Conservation (phyloP, 176 grass and related monocot genomes). For the Lolium perenne region DNA sequence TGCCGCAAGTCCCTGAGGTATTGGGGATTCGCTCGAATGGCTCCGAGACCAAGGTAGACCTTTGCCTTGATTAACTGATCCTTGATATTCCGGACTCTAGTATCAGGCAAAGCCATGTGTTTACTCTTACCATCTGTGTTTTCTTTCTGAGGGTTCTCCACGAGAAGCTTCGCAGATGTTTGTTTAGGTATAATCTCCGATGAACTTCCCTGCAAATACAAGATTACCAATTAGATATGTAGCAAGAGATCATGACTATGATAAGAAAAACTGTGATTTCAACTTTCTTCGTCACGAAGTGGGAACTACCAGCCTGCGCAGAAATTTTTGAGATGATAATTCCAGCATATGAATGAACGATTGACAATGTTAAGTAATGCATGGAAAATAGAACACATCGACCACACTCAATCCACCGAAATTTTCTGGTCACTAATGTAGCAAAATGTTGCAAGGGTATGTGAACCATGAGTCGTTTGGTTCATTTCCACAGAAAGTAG, state of each 20-base stretch:
- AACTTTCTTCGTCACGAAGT: not conserved
- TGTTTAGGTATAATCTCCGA: constrained; percentile 36
- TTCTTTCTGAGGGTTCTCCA: constrained; percentile 20
- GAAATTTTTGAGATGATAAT: not conserved
- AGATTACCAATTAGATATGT: constrained; percentile 10
- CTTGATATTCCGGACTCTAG: constrained; percentile 69
- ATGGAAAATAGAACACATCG: not conserved
- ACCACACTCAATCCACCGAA: not conserved
- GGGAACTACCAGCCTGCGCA: not conserved
- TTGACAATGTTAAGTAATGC: constrained; percentile 10
- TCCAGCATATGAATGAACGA: constrained; percentile 25
- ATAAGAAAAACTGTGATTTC: not conserved
- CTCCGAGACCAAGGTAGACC: constrained; percentile 81
- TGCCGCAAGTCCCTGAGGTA: constrained; percentile 74
- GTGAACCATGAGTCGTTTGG: not conserved
- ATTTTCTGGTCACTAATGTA: not conserved
- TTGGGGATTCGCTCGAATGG: constrained; percentile 65
- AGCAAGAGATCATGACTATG: constrained; percentile 16
- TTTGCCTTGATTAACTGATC: constrained; percentile 93
- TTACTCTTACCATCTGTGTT: constrained; percentile 35
- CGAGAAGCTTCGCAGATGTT: constrained; percentile 27
- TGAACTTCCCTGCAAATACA: constrained; percentile 46
- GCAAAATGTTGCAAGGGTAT: not conserved
- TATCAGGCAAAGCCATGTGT: constrained; percentile 38
- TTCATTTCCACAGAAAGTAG: not conserved